Evolutionary conservation across 2,329 filamentous ascomycete genomes (phyloP).

Genomic region (Ceratocystis destructans): DNA sequence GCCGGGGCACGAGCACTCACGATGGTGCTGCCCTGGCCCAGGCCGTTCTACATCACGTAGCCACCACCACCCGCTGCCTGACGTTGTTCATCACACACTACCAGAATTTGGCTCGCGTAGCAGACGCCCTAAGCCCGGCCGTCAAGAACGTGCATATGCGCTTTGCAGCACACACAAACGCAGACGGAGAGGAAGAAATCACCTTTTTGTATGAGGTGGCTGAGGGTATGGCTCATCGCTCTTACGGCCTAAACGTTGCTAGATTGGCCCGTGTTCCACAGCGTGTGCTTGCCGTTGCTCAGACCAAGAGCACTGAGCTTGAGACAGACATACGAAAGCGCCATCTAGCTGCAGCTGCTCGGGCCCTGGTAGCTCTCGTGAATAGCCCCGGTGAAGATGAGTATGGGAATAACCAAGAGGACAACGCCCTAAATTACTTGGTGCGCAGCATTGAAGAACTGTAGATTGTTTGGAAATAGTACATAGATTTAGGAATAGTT

Average conservation of each 20-base stretch:
- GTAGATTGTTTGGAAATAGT: conserved; percentile 24
- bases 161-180: conserved; percentile 43
- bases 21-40: conserved; percentile 94
- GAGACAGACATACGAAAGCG: conserved; percentile 58
- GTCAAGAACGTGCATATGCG: conserved; percentile 91
- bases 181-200: conserved; percentile 49
- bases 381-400: conserved; percentile 15
- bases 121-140: conserved; percentile 47
- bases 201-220: conserved; percentile 91
- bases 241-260: conserved; percentile 89
- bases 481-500: neutral
- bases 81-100: conserved; percentile 98
- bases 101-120: conserved; percentile 63
- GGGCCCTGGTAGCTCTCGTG: conserved; percentile 30
- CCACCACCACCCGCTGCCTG: conserved; percentile 58
- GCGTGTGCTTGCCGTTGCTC: conserved; percentile 63
- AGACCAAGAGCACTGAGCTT: conserved; percentile 63
- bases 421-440: conserved; percentile 39
- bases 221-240: conserved; percentile 82
- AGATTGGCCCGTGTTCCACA: conserved; percentile 68
- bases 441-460: conserved; percentile 46
- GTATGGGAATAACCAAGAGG: neutral
- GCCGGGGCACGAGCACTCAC: conserved; percentile 84
- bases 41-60: conserved; percentile 74
- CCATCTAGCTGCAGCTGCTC: conserved; percentile 32